Base-by-base conservation (phyloP, 1,284 basidiomycete species). In the Xerocomus minutiporus region DNA sequence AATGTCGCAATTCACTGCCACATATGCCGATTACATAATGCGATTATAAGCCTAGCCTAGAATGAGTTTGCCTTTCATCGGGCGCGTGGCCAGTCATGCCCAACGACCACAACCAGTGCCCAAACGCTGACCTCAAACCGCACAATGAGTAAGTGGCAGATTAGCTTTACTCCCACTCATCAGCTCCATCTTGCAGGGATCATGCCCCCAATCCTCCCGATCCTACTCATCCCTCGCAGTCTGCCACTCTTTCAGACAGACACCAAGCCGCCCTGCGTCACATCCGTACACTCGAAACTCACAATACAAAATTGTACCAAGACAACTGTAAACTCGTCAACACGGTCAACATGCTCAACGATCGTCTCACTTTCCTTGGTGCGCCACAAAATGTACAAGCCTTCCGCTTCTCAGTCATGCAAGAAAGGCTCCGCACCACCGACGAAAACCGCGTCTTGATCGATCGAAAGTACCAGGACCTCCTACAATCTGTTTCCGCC, bases 241-340 rank as follows among this genome's bases (percentile, higher is more conserved):
- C 77, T n/a, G 72, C 75, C 26, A 66, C 70, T 8, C 68, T 80
- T 52, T 55, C 65, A 6, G 69, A 70, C 34, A 71, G 62, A 34
- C 32, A 76, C 36, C 63, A 66, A 39, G 58, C 69, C 8, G 52
- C 75, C 20, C 61, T 74, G 42, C 59, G 58, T 34, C 64, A 61
- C 46, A 71, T 71, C 50, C 59, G 54, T 28, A 57, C 65, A 8
- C 61, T 69, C 12, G 68, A 74, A 53, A 38, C 47, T 20, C 75
- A 80, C 46, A 81, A 79, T 50, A 57, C 71, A 50, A 78, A 73
- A 59, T 68, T 84, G 32, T 80, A 73, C 54, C 66, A 76, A 50
- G 82, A 84, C 57, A 84, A 84, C 57, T 64, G 63, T 45, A 65
- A 57, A 12, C 72, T 82, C 1, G 62, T 66, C 3, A 53, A 56